Percentiles rank a stretch among this genome's conserved stretches.
Evolutionary conservation across 768 basidiomycete species (phyloP).

Genomic region (Naganishia vishniacii): DNA sequence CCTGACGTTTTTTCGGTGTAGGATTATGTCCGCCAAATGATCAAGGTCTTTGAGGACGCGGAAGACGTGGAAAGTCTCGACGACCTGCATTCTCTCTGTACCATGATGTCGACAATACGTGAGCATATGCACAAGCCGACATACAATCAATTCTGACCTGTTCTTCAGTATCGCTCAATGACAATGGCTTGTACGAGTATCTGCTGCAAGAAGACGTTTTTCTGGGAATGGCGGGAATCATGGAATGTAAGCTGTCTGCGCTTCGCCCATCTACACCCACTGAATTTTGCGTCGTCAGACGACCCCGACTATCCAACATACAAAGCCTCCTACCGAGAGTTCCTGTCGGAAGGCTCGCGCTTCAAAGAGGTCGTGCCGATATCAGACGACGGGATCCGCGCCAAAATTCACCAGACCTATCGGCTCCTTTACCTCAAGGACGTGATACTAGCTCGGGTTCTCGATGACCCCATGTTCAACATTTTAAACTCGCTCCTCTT

Average conservation of each 20-base stretch:
- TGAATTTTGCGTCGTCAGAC: constrained; percentile 54
- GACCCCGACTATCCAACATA: constrained; percentile 95
- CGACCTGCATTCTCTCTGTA: constrained; percentile 83
- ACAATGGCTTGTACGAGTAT: constrained; percentile 88
- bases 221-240: constrained; percentile 86
- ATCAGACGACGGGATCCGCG: constrained; percentile 65
- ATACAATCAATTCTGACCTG: background rate
- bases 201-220: constrained; percentile 89
- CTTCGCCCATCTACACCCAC: background rate
- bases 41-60: constrained; percentile 75
- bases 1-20: constrained; percentile 39
- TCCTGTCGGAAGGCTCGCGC: constrained; percentile 71
- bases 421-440: constrained; percentile 96
- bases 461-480: constrained; percentile 95
- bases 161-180: constrained; percentile 78
- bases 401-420: constrained; percentile 94
- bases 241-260: constrained; percentile 69
- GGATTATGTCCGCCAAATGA: constrained; percentile 82
- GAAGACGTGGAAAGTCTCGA: constrained; percentile 89
- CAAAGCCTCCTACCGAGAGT: constrained; percentile 95
- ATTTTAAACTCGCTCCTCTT: constrained; percentile 95
- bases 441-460: constrained; percentile 86
- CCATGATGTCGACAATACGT: constrained; percentile 92
- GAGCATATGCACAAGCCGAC: constrained; percentile 43
- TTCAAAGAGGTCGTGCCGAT: constrained; percentile 87